phyloP scores from a whole-genome alignment of 257 asterid species.

The Verbena officinalis region DNA sequence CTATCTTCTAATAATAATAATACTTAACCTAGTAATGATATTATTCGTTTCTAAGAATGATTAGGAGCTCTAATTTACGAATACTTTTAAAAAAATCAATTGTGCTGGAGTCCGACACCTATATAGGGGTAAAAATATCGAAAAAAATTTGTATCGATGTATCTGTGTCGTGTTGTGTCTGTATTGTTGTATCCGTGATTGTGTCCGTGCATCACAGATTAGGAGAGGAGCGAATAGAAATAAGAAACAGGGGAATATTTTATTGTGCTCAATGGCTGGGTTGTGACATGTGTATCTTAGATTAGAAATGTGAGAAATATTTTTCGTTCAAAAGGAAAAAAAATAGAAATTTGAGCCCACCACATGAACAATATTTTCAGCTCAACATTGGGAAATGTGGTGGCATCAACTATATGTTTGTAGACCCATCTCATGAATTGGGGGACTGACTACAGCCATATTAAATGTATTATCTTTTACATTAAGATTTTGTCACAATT shows the following conservation, averaged over 20 bases:
- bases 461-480: neutral
- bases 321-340: no score
- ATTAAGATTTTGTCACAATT: neutral
- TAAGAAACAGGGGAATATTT: conserved; percentile 34
- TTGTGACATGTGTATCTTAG: conserved; percentile 40
- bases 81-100: no score
- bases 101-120: no score
- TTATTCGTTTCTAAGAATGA: conserved; percentile 5
- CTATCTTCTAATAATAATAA: neutral
- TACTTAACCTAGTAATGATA: neutral
- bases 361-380: conserved; percentile 14
- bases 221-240: neutral
- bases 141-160: no score
- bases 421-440: conserved; percentile 25
- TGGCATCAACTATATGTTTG: conserved; percentile 35
- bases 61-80: no score
- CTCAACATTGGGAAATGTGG: conserved; percentile 35
- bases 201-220: no score
- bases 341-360: no score
- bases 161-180: no score
- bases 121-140: no score
- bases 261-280: conserved; percentile 18
- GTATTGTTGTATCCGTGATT: no score
- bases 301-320: conserved; percentile 14
- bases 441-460: conserved; percentile 12